Conservation (phyloP, 768 basidiomycete genomes). For the Fomitopsis serialis region DNA sequence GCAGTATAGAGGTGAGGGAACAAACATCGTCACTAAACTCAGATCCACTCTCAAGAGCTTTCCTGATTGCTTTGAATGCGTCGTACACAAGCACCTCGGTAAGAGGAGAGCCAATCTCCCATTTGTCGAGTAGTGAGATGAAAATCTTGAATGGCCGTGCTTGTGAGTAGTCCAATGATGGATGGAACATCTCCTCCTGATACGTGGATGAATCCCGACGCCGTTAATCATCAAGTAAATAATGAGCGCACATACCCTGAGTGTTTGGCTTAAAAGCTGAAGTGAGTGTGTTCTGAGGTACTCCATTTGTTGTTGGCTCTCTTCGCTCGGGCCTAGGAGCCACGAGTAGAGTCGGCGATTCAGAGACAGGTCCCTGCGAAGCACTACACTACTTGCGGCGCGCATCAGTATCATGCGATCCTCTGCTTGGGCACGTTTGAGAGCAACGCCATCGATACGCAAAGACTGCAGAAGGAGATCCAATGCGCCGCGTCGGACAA, state of each 20-base stretch:
- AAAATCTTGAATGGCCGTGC: constrained; percentile 94
- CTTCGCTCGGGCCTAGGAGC: constrained; percentile 83
- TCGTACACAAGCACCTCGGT: constrained; percentile 79
- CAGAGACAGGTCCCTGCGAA: constrained; percentile 87
- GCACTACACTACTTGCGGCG: constrained; percentile 81
- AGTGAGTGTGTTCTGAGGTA: constrained; percentile 70
- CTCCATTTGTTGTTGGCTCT: constrained; percentile 63
- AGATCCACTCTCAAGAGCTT: constrained; percentile 43
- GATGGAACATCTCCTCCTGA: constrained; percentile 73
- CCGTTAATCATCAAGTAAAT: background rate
- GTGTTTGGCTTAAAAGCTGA: constrained; percentile 61
- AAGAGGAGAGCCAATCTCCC: constrained; percentile 85
- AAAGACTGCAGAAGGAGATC: constrained; percentile 80
- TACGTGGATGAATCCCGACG: constrained; percentile 8
- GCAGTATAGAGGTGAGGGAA: background rate
- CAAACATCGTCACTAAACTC: constrained; percentile 58
- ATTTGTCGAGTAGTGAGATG: constrained; percentile 91
- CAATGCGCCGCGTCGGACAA: constrained; percentile 81
- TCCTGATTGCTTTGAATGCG: constrained; percentile 67
- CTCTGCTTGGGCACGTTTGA: constrained; percentile 61
- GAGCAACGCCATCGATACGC: constrained; percentile 63
- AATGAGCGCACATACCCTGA: constrained; percentile 49
- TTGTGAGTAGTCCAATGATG: constrained; percentile 67
- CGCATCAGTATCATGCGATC: constrained; percentile 84
- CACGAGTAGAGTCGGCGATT: constrained; percentile 92